A percentile compares a stretch with the other conserved stretches of the same genome.
Evolutionary conservation across 345 rosid genomes (phyloP).

Genomic region (Eucalyptus curtisii): DNA sequence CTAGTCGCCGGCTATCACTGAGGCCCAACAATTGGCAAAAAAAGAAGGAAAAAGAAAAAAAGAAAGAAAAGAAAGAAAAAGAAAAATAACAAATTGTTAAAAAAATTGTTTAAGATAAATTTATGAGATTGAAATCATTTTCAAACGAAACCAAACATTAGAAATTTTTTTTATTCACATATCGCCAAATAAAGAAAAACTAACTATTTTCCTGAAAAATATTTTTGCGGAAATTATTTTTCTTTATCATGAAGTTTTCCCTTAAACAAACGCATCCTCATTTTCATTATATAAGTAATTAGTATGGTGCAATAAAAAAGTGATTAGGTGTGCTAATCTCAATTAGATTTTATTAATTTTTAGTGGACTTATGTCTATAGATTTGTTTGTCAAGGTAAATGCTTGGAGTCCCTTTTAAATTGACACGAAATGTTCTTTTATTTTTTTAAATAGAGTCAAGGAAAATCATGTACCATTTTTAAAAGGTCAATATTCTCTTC

Average conservation of each 20-base stretch:
- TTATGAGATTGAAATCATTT: background rate
- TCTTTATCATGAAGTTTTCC: too few relatives aligned
- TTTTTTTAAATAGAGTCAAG: background rate
- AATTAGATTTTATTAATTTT: background rate
- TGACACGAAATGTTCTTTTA: background rate
- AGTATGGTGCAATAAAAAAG: too few relatives aligned
- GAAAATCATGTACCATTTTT: background rate
- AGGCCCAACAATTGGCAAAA: accelerated
- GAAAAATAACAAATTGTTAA: too few relatives aligned
- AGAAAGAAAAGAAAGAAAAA: too few relatives aligned
- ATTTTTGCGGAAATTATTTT: too few relatives aligned
- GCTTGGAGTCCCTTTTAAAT: background rate
- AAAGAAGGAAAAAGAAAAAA: background rate
- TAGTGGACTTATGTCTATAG: background rate
- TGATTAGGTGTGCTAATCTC: background rate
- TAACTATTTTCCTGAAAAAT: too few relatives aligned
- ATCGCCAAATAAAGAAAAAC: too few relatives aligned
- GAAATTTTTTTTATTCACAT: background rate
- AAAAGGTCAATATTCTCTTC: background rate
- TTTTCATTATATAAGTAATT: background rate
- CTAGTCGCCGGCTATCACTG: accelerated
- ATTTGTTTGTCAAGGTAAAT: background rate
- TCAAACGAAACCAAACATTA: too few relatives aligned
- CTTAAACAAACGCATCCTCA: background rate
- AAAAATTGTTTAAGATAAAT: too few relatives aligned